These are phyloP conservation scores for Botrytis porri DNA, from an alignment of 2,329 filamentous ascomycete species.

Conservation along the genomic window DNA sequence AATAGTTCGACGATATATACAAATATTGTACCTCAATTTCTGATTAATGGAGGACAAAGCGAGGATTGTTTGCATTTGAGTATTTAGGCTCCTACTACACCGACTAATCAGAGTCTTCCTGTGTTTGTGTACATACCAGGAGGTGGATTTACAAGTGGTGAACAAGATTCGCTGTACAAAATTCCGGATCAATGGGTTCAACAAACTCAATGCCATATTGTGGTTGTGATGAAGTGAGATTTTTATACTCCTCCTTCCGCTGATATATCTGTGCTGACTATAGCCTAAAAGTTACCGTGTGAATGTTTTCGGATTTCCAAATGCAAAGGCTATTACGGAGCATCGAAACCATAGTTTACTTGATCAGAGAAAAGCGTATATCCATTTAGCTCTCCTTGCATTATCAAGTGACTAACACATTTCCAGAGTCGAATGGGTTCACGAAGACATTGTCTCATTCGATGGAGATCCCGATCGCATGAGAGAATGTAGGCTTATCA, in stretches of 20 bases:
- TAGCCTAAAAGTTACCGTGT: conserved; percentile 32
- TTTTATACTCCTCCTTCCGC: not conserved
- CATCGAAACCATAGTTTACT: conserved; percentile 47
- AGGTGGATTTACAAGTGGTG: conserved; percentile 39
- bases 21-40: not conserved
- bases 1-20: conserved; percentile 23
- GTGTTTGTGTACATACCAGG: conserved; percentile 47
- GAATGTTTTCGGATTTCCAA: conserved; percentile 37
- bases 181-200: conserved; percentile 11
- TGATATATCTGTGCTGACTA: not conserved
- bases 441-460: conserved; percentile 56
- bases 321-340: conserved; percentile 24
- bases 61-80: conserved; percentile 42
- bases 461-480: conserved; percentile 66
- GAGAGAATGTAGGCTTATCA: conserved; percentile 18
- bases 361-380: conserved; percentile 62
- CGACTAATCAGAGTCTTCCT: conserved; percentile 35
- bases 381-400: conserved; percentile 27
- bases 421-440: conserved; percentile 35
- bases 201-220: conserved; percentile 3
- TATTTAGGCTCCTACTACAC: conserved; percentile 37
- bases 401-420: conserved; percentile 54
- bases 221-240: conserved; percentile 12
- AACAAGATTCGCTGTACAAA: not conserved
- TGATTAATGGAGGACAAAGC: conserved; percentile 3